Evolutionary conservation across 805 yeast genomes (phyloP).

Genomic region (Kazachstania viticola): DNA sequence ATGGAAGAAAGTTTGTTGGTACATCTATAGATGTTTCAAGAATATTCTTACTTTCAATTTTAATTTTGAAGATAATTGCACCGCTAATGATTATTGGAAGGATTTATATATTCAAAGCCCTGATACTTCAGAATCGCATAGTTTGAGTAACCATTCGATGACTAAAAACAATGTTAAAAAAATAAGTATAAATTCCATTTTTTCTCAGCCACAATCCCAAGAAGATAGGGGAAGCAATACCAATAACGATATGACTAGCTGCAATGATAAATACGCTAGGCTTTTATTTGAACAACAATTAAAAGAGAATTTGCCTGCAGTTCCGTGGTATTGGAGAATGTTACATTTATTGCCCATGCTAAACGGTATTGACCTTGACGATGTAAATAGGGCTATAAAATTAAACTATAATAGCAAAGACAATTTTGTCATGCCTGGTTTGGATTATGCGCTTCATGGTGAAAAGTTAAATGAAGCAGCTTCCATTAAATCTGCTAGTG

Average conservation of each 20-base stretch:
- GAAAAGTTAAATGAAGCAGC: not conserved
- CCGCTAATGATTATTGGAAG: slow-evolving; percentile 16
- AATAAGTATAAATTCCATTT: too few species aligned
- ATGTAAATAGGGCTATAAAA: slow-evolving; percentile 16
- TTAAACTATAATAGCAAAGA: slow-evolving; percentile 11
- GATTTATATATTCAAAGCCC: slow-evolving; percentile 7
- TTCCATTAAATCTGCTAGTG: slow-evolving; percentile 1
- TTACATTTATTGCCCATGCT: slow-evolving; percentile 23
- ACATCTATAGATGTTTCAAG: slow-evolving; percentile 11
- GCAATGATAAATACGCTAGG: too few species aligned
- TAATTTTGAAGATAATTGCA: slow-evolving; percentile 17
- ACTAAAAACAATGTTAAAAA: too few species aligned
- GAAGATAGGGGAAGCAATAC: too few species aligned
- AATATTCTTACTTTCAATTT: slow-evolving; percentile 8
- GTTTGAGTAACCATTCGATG: not conserved
- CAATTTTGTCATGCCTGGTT: slow-evolving; percentile 17
- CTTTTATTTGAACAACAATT: too few species aligned
- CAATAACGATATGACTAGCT: too few species aligned
- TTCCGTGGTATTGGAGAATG: slow-evolving; percentile 19
- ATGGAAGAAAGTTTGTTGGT: slow-evolving; percentile 20
- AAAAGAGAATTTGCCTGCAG: too few species aligned
- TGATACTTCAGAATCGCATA: not conserved
- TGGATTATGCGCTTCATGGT: slow-evolving; percentile 10
- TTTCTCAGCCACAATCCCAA: not conserved
- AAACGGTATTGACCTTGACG: slow-evolving; percentile 25